Evolutionary conservation across 169 alveolate genomes (phyloP).

Genomic region (Plasmodium vivax): DNA sequence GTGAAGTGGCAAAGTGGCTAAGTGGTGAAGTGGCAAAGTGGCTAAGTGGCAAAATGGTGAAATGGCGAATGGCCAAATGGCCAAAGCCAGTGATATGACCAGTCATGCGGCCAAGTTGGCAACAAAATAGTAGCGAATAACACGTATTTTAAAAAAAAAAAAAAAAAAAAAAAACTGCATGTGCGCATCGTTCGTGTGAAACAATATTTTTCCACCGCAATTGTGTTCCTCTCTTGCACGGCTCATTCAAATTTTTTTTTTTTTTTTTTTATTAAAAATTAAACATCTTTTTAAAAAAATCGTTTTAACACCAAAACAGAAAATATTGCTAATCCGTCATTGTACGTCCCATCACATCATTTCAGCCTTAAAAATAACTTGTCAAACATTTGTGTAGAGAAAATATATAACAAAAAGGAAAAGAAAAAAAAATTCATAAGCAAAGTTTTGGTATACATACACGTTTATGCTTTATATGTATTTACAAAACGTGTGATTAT

Average conservation of each 20-base stretch:
- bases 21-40: neutral
- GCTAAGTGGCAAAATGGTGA: neutral
- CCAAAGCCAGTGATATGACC: neutral
- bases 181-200: neutral
- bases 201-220: neutral
- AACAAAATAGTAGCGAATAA: neutral
- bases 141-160: neutral
- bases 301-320: neutral
- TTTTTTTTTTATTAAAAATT: neutral
- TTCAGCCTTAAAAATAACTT: neutral
- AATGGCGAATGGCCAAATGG: neutral
- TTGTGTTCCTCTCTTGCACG: neutral
- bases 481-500: neutral
- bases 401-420: neutral
- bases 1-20: neutral
- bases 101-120: neutral
- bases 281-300: neutral
- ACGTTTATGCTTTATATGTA: neutral
- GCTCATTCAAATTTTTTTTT: neutral
- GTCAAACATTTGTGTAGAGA: slow-evolving; percentile 22
- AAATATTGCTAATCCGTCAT: neutral
- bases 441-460: neutral
- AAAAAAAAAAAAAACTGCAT: slow-evolving; percentile 33
- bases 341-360: neutral
- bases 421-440: neutral